These are phyloP conservation scores for Leucogyrophana mollusca DNA, from an alignment of 768 basidiomycete genomes.

Conservation along the genomic window DNA sequence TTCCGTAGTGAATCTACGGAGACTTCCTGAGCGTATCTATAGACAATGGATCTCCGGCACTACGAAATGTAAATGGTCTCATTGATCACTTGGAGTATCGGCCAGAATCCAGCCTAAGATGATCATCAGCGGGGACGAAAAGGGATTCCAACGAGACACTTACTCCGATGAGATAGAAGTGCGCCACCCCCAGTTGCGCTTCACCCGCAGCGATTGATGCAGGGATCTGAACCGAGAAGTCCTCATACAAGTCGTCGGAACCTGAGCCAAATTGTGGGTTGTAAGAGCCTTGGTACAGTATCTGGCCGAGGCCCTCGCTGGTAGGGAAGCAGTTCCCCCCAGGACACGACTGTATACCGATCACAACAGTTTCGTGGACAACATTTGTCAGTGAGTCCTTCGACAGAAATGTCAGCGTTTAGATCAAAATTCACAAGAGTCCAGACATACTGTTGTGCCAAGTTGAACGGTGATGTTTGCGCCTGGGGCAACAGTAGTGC, in stretches of 20 bases:
- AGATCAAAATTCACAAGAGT: not conserved
- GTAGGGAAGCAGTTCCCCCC: conserved; percentile 22
- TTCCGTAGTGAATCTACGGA: no score
- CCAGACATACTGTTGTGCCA: conserved; percentile 40
- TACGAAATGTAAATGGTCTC: conserved; percentile 3
- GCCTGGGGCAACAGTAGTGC: conserved; percentile 35
- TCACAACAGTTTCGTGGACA: conserved; percentile 37
- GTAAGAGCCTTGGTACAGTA: conserved; percentile 42
- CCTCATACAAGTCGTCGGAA: conserved; percentile 33
- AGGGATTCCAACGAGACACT: conserved; percentile 13
- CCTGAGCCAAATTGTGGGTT: conserved; percentile 29
- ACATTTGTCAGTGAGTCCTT: conserved; percentile 33
- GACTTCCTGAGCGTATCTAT: no score
- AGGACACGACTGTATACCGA: conserved; percentile 36
- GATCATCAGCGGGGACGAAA: not conserved
- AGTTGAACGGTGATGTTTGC: conserved; percentile 38
- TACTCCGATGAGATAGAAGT: conserved; percentile 34
- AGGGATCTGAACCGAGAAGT: conserved; percentile 40
- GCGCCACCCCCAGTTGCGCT: conserved; percentile 31
- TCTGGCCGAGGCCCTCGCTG: conserved; percentile 31
- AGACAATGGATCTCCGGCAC: no score
- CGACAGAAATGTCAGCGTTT: no score
- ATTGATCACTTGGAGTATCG: conserved; percentile 2
- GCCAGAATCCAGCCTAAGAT: not conserved
- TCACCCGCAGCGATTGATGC: conserved; percentile 19